These are phyloP conservation scores for Notholithocarpus densiflorus DNA, from an alignment of 306 rosid genomes.

Conservation along the genomic window DNA sequence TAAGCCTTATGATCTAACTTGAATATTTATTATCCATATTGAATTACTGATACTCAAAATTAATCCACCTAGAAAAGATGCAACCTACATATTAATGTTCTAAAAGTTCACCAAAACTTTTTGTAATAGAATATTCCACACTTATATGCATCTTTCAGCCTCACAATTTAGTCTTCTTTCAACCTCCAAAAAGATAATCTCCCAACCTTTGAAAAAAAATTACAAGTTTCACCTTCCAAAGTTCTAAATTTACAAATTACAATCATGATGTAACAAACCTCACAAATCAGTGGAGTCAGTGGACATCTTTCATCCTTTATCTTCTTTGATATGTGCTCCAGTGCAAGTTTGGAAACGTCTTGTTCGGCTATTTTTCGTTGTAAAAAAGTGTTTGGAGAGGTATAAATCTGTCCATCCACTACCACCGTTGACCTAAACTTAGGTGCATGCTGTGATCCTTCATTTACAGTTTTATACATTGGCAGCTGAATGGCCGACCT, in stretches of 20 bases:
- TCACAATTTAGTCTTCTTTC: too few relatives aligned
- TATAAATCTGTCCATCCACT: conserved; percentile 33
- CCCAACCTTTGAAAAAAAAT: neutral
- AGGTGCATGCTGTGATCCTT: conserved; percentile 32
- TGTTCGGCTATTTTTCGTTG: conserved; percentile 47
- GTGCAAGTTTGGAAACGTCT: conserved; percentile 47
- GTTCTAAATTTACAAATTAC: neutral
- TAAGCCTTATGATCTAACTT: too few relatives aligned
- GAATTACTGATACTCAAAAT: neutral
- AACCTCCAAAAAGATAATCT: too few relatives aligned
- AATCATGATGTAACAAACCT: conserved; percentile 34
- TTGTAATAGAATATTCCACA: neutral
- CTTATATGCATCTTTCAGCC: too few relatives aligned
- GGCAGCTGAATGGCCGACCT: conserved; percentile 28
- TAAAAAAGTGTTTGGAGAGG: conserved; percentile 25
- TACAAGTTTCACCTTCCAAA: neutral
- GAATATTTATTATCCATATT: too few relatives aligned
- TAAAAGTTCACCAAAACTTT: neutral
- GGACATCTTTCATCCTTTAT: conserved; percentile 30
- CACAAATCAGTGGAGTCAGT: neutral
- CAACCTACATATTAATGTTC: neutral
- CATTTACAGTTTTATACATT: conserved; percentile 30
- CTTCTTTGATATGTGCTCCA: conserved; percentile 15
- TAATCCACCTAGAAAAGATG: neutral
- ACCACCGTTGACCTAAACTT: conserved; percentile 36